Evolutionary conservation across 495 filamentous ascomycete genomes (phyloP).

Genomic region (Tuber magnatum): DNA sequence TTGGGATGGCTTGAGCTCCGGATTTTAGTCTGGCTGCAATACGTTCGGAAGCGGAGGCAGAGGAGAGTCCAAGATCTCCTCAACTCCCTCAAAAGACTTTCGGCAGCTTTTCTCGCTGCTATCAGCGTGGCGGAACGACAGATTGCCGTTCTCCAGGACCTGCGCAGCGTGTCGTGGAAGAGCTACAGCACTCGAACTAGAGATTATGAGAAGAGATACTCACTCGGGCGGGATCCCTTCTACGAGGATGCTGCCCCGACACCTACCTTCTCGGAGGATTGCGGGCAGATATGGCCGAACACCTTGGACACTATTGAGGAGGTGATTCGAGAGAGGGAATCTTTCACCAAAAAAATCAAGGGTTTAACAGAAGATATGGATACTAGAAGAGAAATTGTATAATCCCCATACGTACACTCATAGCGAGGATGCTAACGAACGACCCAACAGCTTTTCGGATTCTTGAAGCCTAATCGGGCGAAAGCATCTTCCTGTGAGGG

Average conservation of each 20-base stretch:
- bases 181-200: neutral
- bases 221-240: neutral
- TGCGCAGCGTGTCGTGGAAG: neutral
- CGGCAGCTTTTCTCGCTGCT: neutral
- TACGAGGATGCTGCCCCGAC: neutral
- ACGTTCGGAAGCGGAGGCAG: neutral
- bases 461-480: neutral
- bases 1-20: too few species aligned
- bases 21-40: rapidly evolving
- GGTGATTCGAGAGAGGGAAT: neutral
- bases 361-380: neutral
- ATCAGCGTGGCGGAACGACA: neutral
- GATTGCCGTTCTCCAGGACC: neutral
- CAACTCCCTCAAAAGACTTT: neutral
- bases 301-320: neutral
- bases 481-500: too few species aligned
- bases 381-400: neutral
- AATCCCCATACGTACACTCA: neutral
- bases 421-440: neutral
- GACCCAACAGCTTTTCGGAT: neutral
- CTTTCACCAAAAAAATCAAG: neutral
- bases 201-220: neutral
- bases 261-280: neutral
- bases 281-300: neutral
- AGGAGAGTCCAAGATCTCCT: neutral